Evolutionary conservation across 2,329 filamentous ascomycete species (phyloP), one percentile per base, ranked within the genome.

Genomic region (Cytospora leucostoma): DNA sequence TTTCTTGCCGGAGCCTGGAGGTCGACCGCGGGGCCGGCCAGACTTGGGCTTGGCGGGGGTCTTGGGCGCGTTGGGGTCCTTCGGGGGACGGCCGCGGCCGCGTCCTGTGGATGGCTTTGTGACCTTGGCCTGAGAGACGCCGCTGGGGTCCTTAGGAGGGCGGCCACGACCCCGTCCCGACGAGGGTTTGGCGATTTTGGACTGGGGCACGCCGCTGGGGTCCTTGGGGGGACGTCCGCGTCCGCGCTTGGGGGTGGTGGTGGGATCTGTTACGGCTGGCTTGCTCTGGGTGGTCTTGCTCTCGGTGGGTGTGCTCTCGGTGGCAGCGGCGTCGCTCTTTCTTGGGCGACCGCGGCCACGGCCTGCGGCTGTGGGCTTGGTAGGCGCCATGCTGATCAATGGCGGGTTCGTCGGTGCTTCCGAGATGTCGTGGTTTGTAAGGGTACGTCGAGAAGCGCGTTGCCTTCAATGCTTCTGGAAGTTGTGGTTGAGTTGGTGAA

Each of bases 291-390:
- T 10, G 17, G 40, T 7, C 4, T 44, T 44, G 38, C 15, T 44
- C 38, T 44, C n/a, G 12, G 19, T 19, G 40, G 40, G 40, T 7
- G 17, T 44, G 44, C n/a, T 47, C n/a, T 21, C 44, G 11, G 52
- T 52, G 13, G 61, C 52, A 12, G 56, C 59, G 34, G 54, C 55
- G 7, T 57, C 64, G 51, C 40, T 61, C 33, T 62, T 61, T 52
- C 54, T 62, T 0, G 66, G 50, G 21, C 67, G 61, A 17, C 63
- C 66, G 35, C 67, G 64, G 21, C 59, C 63, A 47, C 54, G 61
- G 32, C 60, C 50, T 53, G 58, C 33, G n/a, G 62, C 50, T 53
- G 58, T 37, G n/a, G 62, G 21, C 27, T 65, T 65, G 50, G 37
- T 63, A n/a, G 64, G 52, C 15, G 64, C 64, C 64, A 65, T 65